phyloP scores from a whole-genome alignment of 495 filamentous ascomycete genomes.

The Penicillium turbatum region DNA sequence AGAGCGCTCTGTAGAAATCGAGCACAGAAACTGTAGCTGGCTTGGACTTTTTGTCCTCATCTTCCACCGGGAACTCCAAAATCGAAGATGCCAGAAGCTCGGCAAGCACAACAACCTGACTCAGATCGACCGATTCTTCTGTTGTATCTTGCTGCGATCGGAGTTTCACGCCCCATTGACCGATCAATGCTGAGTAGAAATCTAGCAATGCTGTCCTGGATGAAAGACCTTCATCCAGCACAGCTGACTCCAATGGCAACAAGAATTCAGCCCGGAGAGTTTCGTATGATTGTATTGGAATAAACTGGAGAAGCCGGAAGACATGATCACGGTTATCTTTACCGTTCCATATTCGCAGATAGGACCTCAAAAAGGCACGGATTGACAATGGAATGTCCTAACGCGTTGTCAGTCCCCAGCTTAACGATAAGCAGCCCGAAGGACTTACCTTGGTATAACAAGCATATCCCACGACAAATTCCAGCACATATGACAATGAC shows the following conservation, averaged over 20 bases:
- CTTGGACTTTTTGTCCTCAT: slow-evolving; percentile 10
- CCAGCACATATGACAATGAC: slow-evolving; percentile 46
- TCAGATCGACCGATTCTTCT: slow-evolving; percentile 38
- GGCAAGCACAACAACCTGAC: slow-evolving; percentile 51
- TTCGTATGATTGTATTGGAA: slow-evolving; percentile 57
- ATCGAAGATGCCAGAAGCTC: slow-evolving; percentile 60
- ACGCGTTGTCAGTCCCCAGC: slow-evolving; percentile 16
- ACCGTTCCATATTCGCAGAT: slow-evolving; percentile 68
- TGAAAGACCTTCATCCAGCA: slow-evolving; percentile 48
- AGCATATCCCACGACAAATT: slow-evolving; percentile 55
- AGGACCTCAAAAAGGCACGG: slow-evolving; percentile 57
- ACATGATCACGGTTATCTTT: slow-evolving; percentile 53
- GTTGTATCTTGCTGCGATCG: slow-evolving; percentile 23
- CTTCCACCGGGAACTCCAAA: slow-evolving; percentile 41
- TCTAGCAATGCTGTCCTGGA: slow-evolving; percentile 55
- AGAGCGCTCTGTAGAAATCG: slow-evolving; percentile 62
- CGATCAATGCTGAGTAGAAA: slow-evolving; percentile 69
- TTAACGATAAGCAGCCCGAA: background rate
- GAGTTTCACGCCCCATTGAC: slow-evolving; percentile 58
- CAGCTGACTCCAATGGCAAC: slow-evolving; percentile 51
- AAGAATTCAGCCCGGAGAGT: slow-evolving; percentile 47
- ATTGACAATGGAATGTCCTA: slow-evolving; percentile 60
- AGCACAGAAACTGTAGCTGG: slow-evolving; percentile 47
- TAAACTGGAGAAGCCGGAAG: slow-evolving; percentile 60
- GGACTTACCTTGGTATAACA: slow-evolving; percentile 57